Evolutionary conservation across 2,329 filamentous ascomycete species (phyloP).

Genomic region (Fusarium beomiforme): DNA sequence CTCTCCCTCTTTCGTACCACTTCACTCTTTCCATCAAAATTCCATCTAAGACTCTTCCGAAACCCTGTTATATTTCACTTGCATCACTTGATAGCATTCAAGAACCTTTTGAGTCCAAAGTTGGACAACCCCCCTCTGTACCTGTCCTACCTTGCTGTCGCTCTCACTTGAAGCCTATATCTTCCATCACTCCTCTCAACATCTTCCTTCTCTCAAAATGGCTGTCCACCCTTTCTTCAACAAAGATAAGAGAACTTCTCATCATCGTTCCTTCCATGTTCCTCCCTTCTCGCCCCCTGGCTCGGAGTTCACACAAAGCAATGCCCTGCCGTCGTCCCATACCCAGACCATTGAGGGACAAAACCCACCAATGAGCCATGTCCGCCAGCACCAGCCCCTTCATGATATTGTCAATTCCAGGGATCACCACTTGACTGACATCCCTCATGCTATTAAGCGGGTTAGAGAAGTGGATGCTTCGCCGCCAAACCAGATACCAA

Average conservation of each 20-base stretch:
- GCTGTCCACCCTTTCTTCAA: neutral
- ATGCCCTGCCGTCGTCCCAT: neutral
- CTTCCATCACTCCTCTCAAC: neutral
- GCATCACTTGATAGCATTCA: conserved; percentile 25
- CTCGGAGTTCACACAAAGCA: neutral
- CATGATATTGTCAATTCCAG: neutral
- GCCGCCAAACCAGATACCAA: neutral
- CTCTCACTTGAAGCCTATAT: neutral
- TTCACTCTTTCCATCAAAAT: conserved; percentile 28
- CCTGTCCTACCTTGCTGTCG: conserved; percentile 6
- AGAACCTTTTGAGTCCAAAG: conserved; percentile 4
- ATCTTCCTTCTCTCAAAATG: neutral
- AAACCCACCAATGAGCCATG: neutral
- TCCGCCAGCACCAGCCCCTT: neutral
- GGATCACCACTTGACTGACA: neutral
- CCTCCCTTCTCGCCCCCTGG: neutral
- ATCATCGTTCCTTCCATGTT: neutral
- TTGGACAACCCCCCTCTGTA: conserved; percentile 12
- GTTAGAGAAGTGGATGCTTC: neutral
- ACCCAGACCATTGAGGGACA: neutral
- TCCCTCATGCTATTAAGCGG: neutral
- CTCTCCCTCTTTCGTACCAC: conserved; percentile 31
- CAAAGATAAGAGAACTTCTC: conserved; percentile 12
- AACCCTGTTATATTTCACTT: conserved; percentile 7
- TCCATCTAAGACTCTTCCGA: conserved; percentile 4